A percentile compares a stretch with the other conserved stretches of the same genome.
Conservation (phyloP, 2,329 filamentous ascomycete species). For the Epichloe hybrida region DNA sequence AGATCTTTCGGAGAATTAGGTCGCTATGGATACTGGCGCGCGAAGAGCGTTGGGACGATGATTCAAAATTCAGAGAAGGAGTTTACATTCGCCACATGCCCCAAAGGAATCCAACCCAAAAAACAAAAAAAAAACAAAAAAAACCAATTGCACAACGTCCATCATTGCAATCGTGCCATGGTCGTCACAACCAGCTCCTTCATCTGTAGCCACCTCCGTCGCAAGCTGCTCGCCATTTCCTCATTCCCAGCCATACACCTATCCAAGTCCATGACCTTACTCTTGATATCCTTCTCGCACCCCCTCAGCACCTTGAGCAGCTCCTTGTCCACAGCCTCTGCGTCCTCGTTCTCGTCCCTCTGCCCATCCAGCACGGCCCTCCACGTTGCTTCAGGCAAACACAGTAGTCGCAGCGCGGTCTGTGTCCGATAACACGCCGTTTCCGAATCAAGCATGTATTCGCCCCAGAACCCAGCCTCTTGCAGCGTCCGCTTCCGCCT, state of each 20-base stretch:
- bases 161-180: constrained; percentile 7
- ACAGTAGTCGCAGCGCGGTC: constrained; percentile 32
- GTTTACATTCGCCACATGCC: background rate
- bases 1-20: background rate
- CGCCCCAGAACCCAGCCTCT: constrained; percentile 33
- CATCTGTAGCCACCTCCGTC: constrained; percentile 15
- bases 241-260: constrained; percentile 18
- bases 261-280: constrained; percentile 18
- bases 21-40: constrained; percentile 4
- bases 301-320: constrained; percentile 25
- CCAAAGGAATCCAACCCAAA: no score
- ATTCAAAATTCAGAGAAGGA: background rate
- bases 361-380: constrained; percentile 29
- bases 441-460: constrained; percentile 36
- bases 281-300: constrained; percentile 21
- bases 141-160: background rate
- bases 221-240: constrained; percentile 8
- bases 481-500: constrained; percentile 26
- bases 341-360: constrained; percentile 32
- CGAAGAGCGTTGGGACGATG: constrained; percentile 2
- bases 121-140: background rate
- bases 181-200: constrained; percentile 10
- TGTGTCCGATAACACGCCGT: constrained; percentile 42
- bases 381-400: constrained; percentile 27
- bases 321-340: constrained; percentile 21